A percentile compares a stretch with the other conserved stretches of the same genome.
phyloP scores from a whole-genome alignment of 2,329 filamentous ascomycete species.

The Cryphonectria parasitica region DNA sequence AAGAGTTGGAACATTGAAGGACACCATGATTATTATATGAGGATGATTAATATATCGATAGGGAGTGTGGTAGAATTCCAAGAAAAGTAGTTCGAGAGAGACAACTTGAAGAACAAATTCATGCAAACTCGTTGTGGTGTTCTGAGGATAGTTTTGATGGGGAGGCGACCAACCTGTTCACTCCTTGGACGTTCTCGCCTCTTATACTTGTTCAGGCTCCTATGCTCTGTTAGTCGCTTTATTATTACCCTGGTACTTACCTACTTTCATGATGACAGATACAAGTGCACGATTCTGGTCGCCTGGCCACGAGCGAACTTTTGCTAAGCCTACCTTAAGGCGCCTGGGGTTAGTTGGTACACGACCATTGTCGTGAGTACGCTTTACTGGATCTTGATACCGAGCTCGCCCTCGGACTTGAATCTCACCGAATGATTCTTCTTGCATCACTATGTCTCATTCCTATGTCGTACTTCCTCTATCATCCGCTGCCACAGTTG shows the following conservation, averaged over 20 bases:
- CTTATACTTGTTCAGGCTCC: background rate
- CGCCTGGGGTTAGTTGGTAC: background rate
- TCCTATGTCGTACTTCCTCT: background rate
- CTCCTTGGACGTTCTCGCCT: background rate
- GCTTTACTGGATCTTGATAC: background rate
- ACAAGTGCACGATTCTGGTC: background rate
- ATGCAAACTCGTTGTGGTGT: background rate
- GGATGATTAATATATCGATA: too few species aligned
- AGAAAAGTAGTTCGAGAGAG: background rate
- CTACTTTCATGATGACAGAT: background rate
- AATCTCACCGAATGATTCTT: background rate
- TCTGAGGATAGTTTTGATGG: background rate
- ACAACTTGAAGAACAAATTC: background rate
- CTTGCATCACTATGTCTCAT: background rate
- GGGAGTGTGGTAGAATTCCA: background rate
- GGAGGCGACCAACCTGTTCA: background rate
- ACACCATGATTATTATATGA: conserved; percentile 17
- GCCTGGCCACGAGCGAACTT: background rate
- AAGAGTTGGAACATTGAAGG: conserved; percentile 20
- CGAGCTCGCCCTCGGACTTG: background rate
- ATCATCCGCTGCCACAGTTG: background rate
- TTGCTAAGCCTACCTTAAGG: background rate
- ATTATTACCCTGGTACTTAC: background rate
- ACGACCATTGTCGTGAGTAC: background rate
- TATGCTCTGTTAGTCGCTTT: background rate